Evolutionary conservation across 129 eudicot species (phyloP).

Genomic region (Artemisia tridentata): DNA sequence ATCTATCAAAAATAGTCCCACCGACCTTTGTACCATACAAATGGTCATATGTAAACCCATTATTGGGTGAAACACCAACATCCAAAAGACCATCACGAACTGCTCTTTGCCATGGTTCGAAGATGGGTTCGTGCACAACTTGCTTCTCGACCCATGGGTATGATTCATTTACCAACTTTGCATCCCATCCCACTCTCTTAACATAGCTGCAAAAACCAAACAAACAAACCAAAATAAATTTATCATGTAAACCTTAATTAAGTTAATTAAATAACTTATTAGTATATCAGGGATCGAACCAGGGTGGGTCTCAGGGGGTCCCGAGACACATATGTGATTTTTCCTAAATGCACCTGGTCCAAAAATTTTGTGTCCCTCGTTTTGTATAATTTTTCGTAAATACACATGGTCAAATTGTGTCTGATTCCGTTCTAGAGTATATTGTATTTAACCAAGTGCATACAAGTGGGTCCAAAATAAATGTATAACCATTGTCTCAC

Average conservation of each 20-base stretch:
- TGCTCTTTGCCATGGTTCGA: constrained; percentile 70
- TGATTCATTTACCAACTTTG: constrained; percentile 72
- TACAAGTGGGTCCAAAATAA: constrained; percentile 34
- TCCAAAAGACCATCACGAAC: constrained; percentile 70
- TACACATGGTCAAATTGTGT: too few species aligned
- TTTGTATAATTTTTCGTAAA: too few species aligned
- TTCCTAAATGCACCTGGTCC: too few species aligned
- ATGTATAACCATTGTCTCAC: constrained; percentile 31
- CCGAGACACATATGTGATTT: too few species aligned
- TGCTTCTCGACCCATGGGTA: constrained; percentile 85
- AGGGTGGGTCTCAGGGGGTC: too few species aligned
- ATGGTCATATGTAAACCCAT: constrained; percentile 87
- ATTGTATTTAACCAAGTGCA: not conserved
- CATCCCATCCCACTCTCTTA: constrained; percentile 62
- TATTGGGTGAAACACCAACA: constrained; percentile 66
- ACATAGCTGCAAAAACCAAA: constrained; percentile 57
- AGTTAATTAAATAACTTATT: too few species aligned
- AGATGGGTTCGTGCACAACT: constrained; percentile 56
- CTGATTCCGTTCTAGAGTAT: too few species aligned
- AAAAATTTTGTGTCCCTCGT: too few species aligned
- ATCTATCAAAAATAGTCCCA: constrained; percentile 75
- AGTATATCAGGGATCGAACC: too few species aligned
- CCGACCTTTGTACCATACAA: constrained; percentile 91
- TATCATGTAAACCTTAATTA: not conserved
- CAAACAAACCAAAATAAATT: constrained; percentile 59